phyloP scores from a whole-genome alignment of 1,284 basidiomycete genomes.

The Dichomitus squalens region DNA sequence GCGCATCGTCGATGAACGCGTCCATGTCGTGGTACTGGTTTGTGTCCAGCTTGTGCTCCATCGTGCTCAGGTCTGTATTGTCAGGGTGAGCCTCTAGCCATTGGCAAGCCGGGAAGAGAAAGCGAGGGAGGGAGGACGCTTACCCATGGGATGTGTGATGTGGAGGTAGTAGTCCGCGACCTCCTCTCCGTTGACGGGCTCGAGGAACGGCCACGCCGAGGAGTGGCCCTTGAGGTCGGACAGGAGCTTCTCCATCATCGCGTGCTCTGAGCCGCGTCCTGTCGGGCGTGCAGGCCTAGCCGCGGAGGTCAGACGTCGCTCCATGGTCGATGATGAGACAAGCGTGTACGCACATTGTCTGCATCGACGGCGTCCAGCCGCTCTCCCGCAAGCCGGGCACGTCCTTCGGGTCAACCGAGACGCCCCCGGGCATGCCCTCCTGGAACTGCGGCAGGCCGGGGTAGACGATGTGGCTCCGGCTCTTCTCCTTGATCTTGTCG shows the following conservation, averaged over 20 bases:
- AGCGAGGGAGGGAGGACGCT: conserved; percentile 28
- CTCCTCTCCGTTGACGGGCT: conserved; percentile 83
- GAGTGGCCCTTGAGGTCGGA: conserved; percentile 83
- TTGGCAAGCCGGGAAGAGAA: neutral
- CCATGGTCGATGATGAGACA: neutral
- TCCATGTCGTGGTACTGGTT: conserved; percentile 80
- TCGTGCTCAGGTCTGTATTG: conserved; percentile 81
- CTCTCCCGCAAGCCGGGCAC: conserved; percentile 93
- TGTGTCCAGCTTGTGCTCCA: conserved; percentile 91
- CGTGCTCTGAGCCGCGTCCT: conserved; percentile 59
- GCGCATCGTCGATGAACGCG: conserved; percentile 79
- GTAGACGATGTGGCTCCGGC: conserved; percentile 86
- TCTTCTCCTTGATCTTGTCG: conserved; percentile 87
- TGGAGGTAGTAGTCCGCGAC: conserved; percentile 93
- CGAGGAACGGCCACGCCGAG: conserved; percentile 86
- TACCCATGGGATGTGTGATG: conserved; percentile 94
- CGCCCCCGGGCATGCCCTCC: conserved; percentile 48
- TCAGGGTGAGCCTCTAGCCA: neutral
- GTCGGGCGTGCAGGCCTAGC: conserved; percentile 35
- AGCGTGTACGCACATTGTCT: conserved; percentile 49
- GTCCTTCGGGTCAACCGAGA: conserved; percentile 66
- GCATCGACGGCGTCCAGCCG: conserved; percentile 92
- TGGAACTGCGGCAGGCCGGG: conserved; percentile 83
- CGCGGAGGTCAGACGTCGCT: neutral
- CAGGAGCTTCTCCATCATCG: conserved; percentile 82